phyloP scores from a whole-genome alignment of 2,329 filamentous ascomycete genomes.

The Aaosphaeria pasadenensis region DNA sequence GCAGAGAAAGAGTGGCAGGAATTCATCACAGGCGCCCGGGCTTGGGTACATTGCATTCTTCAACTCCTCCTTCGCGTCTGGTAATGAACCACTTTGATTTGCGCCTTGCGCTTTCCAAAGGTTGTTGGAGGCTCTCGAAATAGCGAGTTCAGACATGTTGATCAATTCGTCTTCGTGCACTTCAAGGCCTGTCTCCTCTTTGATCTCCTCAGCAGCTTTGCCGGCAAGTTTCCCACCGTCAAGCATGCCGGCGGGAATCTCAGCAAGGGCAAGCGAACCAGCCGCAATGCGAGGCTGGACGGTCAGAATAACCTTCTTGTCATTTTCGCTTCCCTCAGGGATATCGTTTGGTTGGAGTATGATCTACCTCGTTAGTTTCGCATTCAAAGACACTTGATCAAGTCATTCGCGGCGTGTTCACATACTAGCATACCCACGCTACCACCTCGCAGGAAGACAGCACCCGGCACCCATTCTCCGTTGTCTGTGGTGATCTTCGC shows the following conservation, averaged over 20 bases:
- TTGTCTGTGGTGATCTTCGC: constrained; percentile 45
- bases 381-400: neutral
- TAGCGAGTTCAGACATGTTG: constrained; percentile 53
- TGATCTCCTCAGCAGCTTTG: constrained; percentile 55
- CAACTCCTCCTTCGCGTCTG: constrained; percentile 29
- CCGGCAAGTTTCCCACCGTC: constrained; percentile 56
- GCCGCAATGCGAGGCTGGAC: constrained; percentile 58
- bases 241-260: constrained; percentile 61
- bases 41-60: constrained; percentile 54
- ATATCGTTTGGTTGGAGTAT: constrained; percentile 54
- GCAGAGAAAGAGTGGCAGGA: constrained; percentile 55
- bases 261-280: constrained; percentile 52
- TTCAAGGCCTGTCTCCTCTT: constrained; percentile 55
- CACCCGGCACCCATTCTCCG: constrained; percentile 51
- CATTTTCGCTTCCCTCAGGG: constrained; percentile 36
- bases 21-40: constrained; percentile 58
- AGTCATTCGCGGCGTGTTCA: neutral
- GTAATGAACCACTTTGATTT: constrained; percentile 1
- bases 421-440: constrained; percentile 57
- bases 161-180: constrained; percentile 50
- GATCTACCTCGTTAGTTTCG: constrained; percentile 35
- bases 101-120: constrained; percentile 1
- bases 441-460: constrained; percentile 57
- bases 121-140: constrained; percentile 15
- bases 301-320: constrained; percentile 54